Percentiles rank a stretch among this genome's conserved stretches.
Conservation (phyloP, 2,329 filamentous ascomycete species). For the Cyclaneusma minus region DNA sequence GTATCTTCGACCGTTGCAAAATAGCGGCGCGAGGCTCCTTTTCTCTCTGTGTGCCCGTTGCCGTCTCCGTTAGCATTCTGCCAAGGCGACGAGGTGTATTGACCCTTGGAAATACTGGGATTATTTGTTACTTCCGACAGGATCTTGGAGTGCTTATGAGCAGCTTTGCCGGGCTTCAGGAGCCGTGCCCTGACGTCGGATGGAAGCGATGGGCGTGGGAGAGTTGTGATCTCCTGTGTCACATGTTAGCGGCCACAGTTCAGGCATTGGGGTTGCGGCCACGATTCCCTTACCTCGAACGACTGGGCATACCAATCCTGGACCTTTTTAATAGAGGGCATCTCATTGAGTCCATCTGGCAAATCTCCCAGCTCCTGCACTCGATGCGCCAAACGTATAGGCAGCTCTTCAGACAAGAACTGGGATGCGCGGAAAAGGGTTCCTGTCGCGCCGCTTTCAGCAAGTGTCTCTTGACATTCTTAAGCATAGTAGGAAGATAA, state of each 20-base stretch:
- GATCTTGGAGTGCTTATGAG: constrained; percentile 43
- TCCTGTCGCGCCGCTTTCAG: constrained; percentile 33
- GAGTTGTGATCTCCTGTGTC: constrained; percentile 71
- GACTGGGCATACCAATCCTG: constrained; percentile 99
- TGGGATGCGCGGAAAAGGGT: constrained; percentile 95
- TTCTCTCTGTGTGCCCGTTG: constrained; percentile 32
- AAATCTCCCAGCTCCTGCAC: constrained; percentile 87
- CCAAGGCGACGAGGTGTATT: constrained; percentile 50
- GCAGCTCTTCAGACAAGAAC: constrained; percentile 95
- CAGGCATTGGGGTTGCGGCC: not conserved
- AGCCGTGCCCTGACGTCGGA: constrained; percentile 66
- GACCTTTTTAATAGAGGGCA: constrained; percentile 91
- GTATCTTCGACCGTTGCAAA: constrained; percentile 85
- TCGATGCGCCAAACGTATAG: constrained; percentile 88
- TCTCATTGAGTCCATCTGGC: constrained; percentile 91
- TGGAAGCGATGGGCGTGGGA: constrained; percentile 63
- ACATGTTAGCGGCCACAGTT: constrained; percentile 13
- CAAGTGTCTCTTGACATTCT: not conserved
- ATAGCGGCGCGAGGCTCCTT: constrained; percentile 53
- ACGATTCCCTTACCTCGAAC: constrained; percentile 62
- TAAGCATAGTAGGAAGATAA: constrained; percentile 19
- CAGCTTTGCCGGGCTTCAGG: constrained; percentile 50
- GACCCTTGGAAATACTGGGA: constrained; percentile 72
- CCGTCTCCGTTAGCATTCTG: constrained; percentile 30
- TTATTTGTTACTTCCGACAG: constrained; percentile 77